phyloP scores from a whole-genome alignment of 495 filamentous ascomycete genomes.

The Neurospora sp. region DNA sequence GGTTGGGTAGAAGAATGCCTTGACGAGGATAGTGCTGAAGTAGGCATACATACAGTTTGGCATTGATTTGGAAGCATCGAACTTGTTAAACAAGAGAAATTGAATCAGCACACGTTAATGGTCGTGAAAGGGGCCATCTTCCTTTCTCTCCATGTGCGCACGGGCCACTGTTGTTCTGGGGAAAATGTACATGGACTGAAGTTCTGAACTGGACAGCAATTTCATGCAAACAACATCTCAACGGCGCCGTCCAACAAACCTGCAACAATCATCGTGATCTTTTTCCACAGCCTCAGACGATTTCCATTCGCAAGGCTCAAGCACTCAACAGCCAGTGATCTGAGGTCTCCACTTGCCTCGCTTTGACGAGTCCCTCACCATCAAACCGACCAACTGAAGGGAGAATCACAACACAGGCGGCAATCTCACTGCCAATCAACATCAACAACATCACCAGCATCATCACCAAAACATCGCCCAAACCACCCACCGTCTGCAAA shows the following conservation, averaged over 20 bases:
- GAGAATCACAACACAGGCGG: not conserved
- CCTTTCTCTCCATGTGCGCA: not conserved
- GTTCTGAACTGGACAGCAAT: not conserved
- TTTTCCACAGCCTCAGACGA: not conserved
- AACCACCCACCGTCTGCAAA: not conserved
- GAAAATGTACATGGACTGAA: not conserved
- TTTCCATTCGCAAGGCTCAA: not conserved
- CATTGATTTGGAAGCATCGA: not conserved
- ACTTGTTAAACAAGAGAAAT: not conserved
- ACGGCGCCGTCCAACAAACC: not conserved
- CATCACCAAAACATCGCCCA: not conserved
- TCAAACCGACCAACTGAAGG: conserved; percentile 3
- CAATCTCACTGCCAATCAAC: not conserved
- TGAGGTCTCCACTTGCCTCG: not conserved
- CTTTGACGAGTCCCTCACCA: not conserved
- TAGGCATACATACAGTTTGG: not conserved
- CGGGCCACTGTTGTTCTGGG: not conserved
- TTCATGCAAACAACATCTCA: not conserved
- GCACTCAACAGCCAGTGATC: not conserved
- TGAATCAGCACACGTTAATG: not conserved
- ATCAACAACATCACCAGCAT: not conserved
- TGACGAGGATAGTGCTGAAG: not conserved
- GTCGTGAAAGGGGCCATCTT: not conserved
- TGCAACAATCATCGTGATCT: not conserved
- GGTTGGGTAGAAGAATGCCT: not conserved